Percentiles rank a stretch among this genome's conserved stretches.
phyloP scores from a whole-genome alignment of 768 basidiomycete species.

The Lactarius trivialis region DNA sequence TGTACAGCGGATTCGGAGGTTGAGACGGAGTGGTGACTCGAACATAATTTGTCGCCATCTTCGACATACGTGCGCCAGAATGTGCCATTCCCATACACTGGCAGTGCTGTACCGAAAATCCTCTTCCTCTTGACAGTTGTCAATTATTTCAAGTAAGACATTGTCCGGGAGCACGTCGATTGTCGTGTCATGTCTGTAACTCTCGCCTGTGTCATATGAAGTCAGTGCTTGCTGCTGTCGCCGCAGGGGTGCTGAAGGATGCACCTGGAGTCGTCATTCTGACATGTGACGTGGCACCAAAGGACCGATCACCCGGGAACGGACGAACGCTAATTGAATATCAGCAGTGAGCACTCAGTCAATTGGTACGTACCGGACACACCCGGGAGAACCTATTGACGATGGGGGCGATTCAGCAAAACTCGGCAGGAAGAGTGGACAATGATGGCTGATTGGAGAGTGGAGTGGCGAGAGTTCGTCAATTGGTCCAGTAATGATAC shows the following conservation, averaged over 20 bases:
- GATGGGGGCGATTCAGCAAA: not conserved
- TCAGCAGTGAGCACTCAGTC: not conserved
- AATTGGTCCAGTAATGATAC: not conserved
- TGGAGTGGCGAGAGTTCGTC: not conserved
- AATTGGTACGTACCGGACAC: not conserved
- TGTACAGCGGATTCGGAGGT: not conserved
- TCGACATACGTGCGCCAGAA: not conserved
- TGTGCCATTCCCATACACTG: not conserved
- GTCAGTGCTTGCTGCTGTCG: too few relatives aligned
- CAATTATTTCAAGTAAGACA: too few relatives aligned
- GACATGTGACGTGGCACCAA: too few relatives aligned
- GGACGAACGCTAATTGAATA: not conserved
- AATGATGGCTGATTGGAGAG: not conserved
- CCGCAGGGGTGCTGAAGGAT: too few relatives aligned
- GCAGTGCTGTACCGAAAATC: too few relatives aligned
- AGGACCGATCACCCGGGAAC: not conserved
- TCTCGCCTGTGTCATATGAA: not conserved
- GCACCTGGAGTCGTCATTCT: too few relatives aligned
- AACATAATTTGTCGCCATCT: not conserved
- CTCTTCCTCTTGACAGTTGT: too few relatives aligned
- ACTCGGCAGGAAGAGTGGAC: not conserved
- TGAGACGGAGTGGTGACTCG: not conserved
- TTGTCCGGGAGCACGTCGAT: too few relatives aligned
- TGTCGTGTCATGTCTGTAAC: too few relatives aligned
- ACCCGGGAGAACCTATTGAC: not conserved